Conservation (phyloP, 495 filamentous ascomycete genomes). For the Tuber aestivum region DNA sequence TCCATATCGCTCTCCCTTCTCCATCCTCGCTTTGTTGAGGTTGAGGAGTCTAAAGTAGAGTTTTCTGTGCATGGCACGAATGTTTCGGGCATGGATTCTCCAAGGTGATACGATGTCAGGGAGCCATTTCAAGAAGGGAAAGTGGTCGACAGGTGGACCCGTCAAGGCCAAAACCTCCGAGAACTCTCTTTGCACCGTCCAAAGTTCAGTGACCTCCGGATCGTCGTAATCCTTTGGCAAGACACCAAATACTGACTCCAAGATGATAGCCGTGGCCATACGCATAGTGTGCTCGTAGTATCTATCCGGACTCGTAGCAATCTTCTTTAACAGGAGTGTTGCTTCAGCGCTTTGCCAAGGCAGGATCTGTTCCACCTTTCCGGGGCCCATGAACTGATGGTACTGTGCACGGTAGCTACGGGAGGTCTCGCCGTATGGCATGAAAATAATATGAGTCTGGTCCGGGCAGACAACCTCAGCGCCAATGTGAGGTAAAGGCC, state of each 20-base stretch:
- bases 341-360: slow-evolving; percentile 28
- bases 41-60: slow-evolving; percentile 6
- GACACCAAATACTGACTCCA: slow-evolving; percentile 19
- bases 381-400: slow-evolving; percentile 17
- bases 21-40: slow-evolving; percentile 7
- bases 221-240: slow-evolving; percentile 15
- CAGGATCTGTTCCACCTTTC: slow-evolving; percentile 10
- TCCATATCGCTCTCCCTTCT: not conserved
- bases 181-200: slow-evolving; percentile 8
- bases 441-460: slow-evolving; percentile 27
- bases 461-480: slow-evolving; percentile 24
- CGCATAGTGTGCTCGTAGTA: slow-evolving; percentile 35
- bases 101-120: slow-evolving; percentile 8
- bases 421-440: slow-evolving; percentile 21
- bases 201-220: slow-evolving; percentile 3
- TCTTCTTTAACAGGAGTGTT: slow-evolving; percentile 19
- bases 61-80: slow-evolving; percentile 2
- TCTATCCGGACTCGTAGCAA: slow-evolving; percentile 11
- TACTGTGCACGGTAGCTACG: slow-evolving; percentile 13
- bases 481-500: slow-evolving; percentile 24
- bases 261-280: slow-evolving; percentile 30
- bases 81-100: slow-evolving; percentile 4
- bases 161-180: slow-evolving; percentile 9
- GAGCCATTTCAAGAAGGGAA: slow-evolving; percentile 10
- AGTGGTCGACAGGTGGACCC: slow-evolving; percentile 7